Conservation (phyloP, 805 yeast genomes). For the Suhomyces pyralidae region DNA sequence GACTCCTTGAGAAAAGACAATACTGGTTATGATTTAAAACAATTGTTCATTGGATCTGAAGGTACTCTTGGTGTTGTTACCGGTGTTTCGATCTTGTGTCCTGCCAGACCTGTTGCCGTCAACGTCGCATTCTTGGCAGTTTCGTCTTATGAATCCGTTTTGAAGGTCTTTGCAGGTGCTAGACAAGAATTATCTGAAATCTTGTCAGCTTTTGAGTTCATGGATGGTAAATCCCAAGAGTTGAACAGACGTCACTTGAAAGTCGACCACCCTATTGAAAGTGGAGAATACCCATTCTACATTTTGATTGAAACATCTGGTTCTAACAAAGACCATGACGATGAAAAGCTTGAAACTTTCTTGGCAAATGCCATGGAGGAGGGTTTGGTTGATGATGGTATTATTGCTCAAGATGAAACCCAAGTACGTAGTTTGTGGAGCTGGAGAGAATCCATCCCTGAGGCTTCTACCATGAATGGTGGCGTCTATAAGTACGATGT, state of each 20-base stretch:
- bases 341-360: slow-evolving; percentile 80
- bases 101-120: slow-evolving; percentile 79
- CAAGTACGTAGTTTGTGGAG: slow-evolving; percentile 83
- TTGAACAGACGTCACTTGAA: slow-evolving; percentile 62
- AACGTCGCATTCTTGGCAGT: slow-evolving; percentile 89
- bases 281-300: slow-evolving; percentile 76
- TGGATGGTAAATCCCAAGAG: slow-evolving; percentile 72
- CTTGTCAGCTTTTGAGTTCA: slow-evolving; percentile 88
- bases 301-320: slow-evolving; percentile 95
- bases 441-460: slow-evolving; percentile 95
- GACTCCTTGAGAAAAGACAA: slow-evolving; percentile 88
- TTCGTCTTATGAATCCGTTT: slow-evolving; percentile 78
- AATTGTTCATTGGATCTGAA: slow-evolving; percentile 88
- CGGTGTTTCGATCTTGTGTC: slow-evolving; percentile 85
- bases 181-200: slow-evolving; percentile 78
- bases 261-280: slow-evolving; percentile 72
- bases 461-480: slow-evolving; percentile 79
- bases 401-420: slow-evolving; percentile 91
- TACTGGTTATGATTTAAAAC: slow-evolving; percentile 92
- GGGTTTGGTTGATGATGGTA: slow-evolving; percentile 87
- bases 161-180: slow-evolving; percentile 74
- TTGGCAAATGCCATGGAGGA: slow-evolving; percentile 82
- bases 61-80: slow-evolving; percentile 91
- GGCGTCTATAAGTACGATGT: slow-evolving; percentile 98
- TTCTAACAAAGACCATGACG: slow-evolving; percentile 89